phyloP scores from a whole-genome alignment of 108 stramenopile species.

The Pseudonitzschia multiseries region DNA sequence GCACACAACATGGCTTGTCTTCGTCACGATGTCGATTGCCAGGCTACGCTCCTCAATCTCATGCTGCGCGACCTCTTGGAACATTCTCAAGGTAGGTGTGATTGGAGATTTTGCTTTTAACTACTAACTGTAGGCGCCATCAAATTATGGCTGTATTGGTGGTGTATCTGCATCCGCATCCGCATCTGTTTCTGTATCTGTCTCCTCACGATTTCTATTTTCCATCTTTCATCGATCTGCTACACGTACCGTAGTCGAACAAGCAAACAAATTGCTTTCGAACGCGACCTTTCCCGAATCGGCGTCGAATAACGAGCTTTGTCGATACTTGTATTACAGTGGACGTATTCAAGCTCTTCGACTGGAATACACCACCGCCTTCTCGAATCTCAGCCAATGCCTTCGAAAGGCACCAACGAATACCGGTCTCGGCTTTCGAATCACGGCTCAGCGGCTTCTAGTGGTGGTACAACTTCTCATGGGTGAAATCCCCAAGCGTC shows the following conservation, averaged over 20 bases:
- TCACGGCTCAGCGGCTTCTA: slow-evolving; percentile 81
- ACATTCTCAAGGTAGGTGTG: slow-evolving; percentile 67
- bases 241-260: no score
- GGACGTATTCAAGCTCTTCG: slow-evolving; percentile 93
- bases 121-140: no score
- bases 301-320: slow-evolving; percentile 94
- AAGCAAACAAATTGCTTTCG: slow-evolving; percentile 91
- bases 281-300: slow-evolving; percentile 90
- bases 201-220: background rate
- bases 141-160: background rate
- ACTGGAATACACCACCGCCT: slow-evolving; percentile 94
- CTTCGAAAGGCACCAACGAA: slow-evolving; percentile 94
- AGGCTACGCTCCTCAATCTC: slow-evolving; percentile 80
- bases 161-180: no score
- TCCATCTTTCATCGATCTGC: background rate
- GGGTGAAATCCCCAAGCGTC: slow-evolving; percentile 95
- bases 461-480: slow-evolving; percentile 94
- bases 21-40: slow-evolving; percentile 77
- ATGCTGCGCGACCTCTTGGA: slow-evolving; percentile 74
- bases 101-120: no score
- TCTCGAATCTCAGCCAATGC: slow-evolving; percentile 90
- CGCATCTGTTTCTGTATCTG: background rate
- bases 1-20: slow-evolving; percentile 77
- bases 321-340: slow-evolving; percentile 95
- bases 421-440: slow-evolving; percentile 90